Evolutionary conservation across 1,139 yeast species (phyloP), one percentile per base, ranked within the genome.

Genomic region (Candida sp.): DNA sequence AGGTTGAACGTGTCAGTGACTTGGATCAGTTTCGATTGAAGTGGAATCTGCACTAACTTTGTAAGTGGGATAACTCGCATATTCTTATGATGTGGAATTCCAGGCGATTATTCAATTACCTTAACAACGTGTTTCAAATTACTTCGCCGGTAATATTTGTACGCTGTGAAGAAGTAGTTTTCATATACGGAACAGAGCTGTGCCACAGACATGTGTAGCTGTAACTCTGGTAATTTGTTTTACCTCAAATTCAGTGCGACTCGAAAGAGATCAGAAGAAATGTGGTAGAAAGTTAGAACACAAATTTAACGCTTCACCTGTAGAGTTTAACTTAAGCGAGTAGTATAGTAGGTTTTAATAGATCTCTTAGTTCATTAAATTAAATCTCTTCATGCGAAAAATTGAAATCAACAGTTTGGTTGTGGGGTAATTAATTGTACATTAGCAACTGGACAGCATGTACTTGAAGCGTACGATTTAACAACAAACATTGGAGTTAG

Each of bases 371-470:
- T 60, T 80, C 93, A 15, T 15, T 15, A 15, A 15, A 15, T 15
- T 15, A 15, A 15, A 15, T 15, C 19, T 15, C 19, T 33, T 79
- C 88, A 39, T 68, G 89, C 45, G 70, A 78, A 38, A 69, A 71
- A 4, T 63, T 89, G 36, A 81, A 60, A 57, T 33, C 73, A 69
- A 50, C 37, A 35, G 1, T 73, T 73, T 48, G 44, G 45, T 19
- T 73, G 79, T 55, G 56, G 51, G 3, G 33, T 45, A 8, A 55
- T 46, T 4, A 49, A 45, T 2, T 73, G 79, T 54, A 49, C 54
- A 2, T 58, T 73, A 38, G 47, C 52, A 22, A 57, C 73, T 1
- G 79, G 79, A 2, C 53, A 58, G 2, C 60, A 55, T 19, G 73
- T 73, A 3, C 60, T 73, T 40, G 54, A 60, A 21, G 61, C 60